Evolutionary conservation across 1,284 basidiomycete genomes (phyloP).

Genomic region (Cryptococcus hybrid): DNA sequence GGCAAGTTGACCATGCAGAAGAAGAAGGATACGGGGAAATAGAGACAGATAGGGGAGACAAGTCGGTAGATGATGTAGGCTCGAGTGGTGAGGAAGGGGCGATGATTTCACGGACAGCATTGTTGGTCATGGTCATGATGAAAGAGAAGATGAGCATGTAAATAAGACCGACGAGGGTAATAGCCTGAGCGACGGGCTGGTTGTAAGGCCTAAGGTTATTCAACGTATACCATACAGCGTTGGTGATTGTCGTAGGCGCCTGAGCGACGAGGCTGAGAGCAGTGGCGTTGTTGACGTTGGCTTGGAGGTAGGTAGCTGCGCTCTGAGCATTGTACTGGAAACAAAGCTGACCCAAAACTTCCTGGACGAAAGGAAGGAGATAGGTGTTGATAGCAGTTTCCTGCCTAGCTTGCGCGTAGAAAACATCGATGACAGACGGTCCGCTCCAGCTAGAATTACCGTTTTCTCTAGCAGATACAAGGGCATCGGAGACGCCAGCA

Average conservation of each 20-base stretch:
- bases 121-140: conserved; percentile 52
- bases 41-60: conserved; percentile 57
- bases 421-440: conserved; percentile 30
- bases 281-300: conserved; percentile 49
- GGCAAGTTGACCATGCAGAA: conserved; percentile 64
- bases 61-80: conserved; percentile 61
- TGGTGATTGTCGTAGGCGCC: conserved; percentile 61
- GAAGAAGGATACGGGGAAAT: conserved; percentile 62
- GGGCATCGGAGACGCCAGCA: conserved; percentile 25
- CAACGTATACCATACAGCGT: conserved; percentile 57
- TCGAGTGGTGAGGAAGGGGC: conserved; percentile 54
- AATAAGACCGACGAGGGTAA: conserved; percentile 64
- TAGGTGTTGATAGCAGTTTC: conserved; percentile 48
- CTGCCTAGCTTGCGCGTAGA: conserved; percentile 48
- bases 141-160: conserved; percentile 62
- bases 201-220: conserved; percentile 64
- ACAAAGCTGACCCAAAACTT: conserved; percentile 27
- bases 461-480: conserved; percentile 30
- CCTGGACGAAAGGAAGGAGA: conserved; percentile 38
- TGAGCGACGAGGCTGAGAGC: conserved; percentile 54
- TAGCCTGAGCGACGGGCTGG: conserved; percentile 67
- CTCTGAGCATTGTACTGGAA: conserved; percentile 27
- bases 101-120: conserved; percentile 51
- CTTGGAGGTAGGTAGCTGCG: conserved; percentile 29
- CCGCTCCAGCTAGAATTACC: conserved; percentile 38